Base-by-base conservation (phyloP, 148 eudicot species). In the Persicaria tinctoria region DNA sequence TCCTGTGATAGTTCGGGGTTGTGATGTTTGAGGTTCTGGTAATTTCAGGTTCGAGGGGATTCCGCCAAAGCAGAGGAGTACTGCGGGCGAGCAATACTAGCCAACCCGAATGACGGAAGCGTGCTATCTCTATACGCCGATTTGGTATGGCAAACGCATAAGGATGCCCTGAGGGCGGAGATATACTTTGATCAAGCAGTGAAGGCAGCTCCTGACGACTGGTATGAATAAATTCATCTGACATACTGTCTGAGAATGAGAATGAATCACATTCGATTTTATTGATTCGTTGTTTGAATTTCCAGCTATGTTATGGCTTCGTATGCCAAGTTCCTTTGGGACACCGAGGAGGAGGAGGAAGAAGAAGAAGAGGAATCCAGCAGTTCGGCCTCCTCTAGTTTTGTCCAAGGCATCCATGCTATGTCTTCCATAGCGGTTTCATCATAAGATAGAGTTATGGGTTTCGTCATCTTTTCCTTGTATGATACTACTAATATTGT, bases 321-420 rank as follows among this genome's bases (percentile, higher is more conserved):
- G 6, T 91, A 91, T 74, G 97, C 97, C 6, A 85, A 71, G 23
- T 91, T 91, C 80, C 88, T 91, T 18, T 91, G 97, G 97, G 97
- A 91, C 75, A 78, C 85, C 0, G 97, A 91, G 48, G 93, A 89
- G 7, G 93, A 88, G 0, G 88, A 82, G 6, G 82, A 79, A 3
- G 89, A 79, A 4, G 85, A 76, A 0, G 83, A 76, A 4, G 74
- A 75, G 1, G 76, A 68, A 59, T 48, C 76, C 6, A 55, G 78
- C 74, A 77, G 14, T 72, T 23, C 62, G 4, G 75, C 74, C 50
- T 44, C 79, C 46, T 68, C 81, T 32, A 50, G 76, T 76, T 76
- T 80, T 71, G 74, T 80, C 54, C 79, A 76, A 41, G 88, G 83
- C 4, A 75, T 84, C 64, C 59, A 46, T 68, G 68, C 75, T 14